Percentiles rank a stretch among this genome's conserved stretches.
These are phyloP conservation scores for Phaeotremella fagi DNA, from an alignment of 768 basidiomycete species.

Conservation along the genomic window DNA sequence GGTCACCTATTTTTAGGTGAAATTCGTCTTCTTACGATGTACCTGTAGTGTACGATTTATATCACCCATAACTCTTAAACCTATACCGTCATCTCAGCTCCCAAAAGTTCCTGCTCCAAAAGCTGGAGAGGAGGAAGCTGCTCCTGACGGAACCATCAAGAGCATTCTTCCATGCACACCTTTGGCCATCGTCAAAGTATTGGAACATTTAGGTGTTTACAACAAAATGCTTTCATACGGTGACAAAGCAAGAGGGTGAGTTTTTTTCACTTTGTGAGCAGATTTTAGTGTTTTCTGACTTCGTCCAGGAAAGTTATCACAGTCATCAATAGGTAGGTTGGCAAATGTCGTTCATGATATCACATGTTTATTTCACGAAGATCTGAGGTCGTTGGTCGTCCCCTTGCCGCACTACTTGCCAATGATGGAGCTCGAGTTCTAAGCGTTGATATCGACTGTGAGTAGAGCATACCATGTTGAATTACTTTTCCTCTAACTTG, in stretches of 20 bases:
- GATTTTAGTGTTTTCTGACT: not conserved
- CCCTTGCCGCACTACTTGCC: slow-evolving; percentile 87
- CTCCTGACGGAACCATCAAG: slow-evolving; percentile 83
- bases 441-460: slow-evolving; percentile 87
- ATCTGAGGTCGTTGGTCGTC: slow-evolving; percentile 94
- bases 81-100: slow-evolving; percentile 38
- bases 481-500: not conserved
- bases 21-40: too few species aligned
- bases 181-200: slow-evolving; percentile 88
- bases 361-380: too few species aligned
- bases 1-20: too few species aligned
- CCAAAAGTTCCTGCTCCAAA: slow-evolving; percentile 22
- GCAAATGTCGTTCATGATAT: not conserved
- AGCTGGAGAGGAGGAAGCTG: slow-evolving; percentile 52
- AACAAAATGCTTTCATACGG: slow-evolving; percentile 88
- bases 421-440: slow-evolving; percentile 97
- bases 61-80: slow-evolving; percentile 41
- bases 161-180: slow-evolving; percentile 97
- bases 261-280: not conserved
- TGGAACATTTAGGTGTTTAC: slow-evolving; percentile 88
- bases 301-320: slow-evolving; percentile 80
- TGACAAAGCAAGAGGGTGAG: slow-evolving; percentile 62
- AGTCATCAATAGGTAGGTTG: slow-evolving; percentile 78
- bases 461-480: slow-evolving; percentile 7
- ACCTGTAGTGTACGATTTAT: slow-evolving; percentile 86